A percentile compares a stretch with the other conserved stretches of the same genome.
phyloP scores from a whole-genome alignment of 345 rosid genomes.

The Hibiscus syriacus region DNA sequence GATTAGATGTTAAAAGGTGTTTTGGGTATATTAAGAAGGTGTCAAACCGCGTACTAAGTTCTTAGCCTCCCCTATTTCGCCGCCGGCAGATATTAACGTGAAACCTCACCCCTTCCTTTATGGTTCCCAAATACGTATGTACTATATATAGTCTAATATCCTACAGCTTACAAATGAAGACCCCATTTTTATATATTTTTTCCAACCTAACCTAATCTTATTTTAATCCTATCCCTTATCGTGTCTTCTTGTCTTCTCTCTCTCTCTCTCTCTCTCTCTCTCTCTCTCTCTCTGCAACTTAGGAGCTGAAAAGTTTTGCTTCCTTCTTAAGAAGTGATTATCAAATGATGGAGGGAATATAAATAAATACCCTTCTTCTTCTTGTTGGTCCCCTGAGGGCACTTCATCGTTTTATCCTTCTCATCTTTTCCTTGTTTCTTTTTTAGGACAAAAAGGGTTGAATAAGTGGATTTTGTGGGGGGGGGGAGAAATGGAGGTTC shows the following conservation, averaged over 20 bases:
- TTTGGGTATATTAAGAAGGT: too few relatives aligned
- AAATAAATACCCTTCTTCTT: background rate
- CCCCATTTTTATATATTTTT: background rate
- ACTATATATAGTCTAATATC: background rate
- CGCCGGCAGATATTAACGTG: constrained; percentile 9
- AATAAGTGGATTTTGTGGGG: too few relatives aligned
- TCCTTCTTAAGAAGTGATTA: background rate
- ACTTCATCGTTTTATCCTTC: constrained; percentile 1
- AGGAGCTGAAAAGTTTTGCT: background rate
- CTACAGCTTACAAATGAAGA: too few relatives aligned
- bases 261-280: too few relatives aligned
- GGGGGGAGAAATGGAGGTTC: constrained; percentile 42
- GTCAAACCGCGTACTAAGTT: constrained; percentile 13
- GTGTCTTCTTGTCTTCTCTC: background rate
- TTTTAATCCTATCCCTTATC: background rate
- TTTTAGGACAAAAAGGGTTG: too few relatives aligned
- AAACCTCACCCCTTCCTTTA: background rate
- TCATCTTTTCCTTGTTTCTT: background rate
- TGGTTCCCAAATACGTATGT: background rate
- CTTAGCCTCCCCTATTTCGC: background rate
- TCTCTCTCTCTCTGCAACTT: background rate
- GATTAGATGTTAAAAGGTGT: too few relatives aligned
- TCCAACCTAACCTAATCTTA: background rate
- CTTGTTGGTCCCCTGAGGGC: background rate
- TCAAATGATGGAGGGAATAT: background rate